Base-by-base conservation (phyloP, 1,284 basidiomycete species). In the Mycena citricolor region DNA sequence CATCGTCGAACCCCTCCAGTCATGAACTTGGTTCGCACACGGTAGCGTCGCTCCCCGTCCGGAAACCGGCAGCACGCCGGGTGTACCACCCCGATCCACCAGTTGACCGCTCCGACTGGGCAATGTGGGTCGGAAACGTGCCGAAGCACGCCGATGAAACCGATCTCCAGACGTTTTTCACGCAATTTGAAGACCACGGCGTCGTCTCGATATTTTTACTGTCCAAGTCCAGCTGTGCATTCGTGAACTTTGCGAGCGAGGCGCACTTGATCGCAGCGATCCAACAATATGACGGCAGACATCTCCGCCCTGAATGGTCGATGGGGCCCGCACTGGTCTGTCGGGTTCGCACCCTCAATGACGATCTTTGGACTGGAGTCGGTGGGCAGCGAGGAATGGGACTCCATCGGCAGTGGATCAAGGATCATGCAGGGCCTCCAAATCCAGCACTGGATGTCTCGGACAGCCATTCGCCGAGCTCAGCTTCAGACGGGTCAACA, bases 91-190 rank as follows among this genome's bases (percentile, higher is more conserved):
- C 84, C 1, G 82, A 79, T 48, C 77, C 81, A 2, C 82, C 83
- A 11, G 67, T 79, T 6, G 75, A 86, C 37, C 78, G 91, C 10
- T 92, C 90, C 17, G 90, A 94, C 52, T 94, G 86, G 86, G 94
- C 95, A 2, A 91, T 97, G 88, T 97, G 94, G 95, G 81, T 81
- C 13, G 92, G 92, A 10, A 95, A 94, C 56, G 85, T 94, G 4
- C 89, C 91, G 1, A 74, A 75, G 10, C 90, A 97, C 57, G 83
- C 91, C 5, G 85, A 82, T 0, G 80, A 93, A 49, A 86, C 93
- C 56, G 94, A 97, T 63, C 73, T 97, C 2, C 91, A 86, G 87
- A 70, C 73, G 4, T 94, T 94, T 61, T 95, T 98, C 68, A 84
- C 76, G 41, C 66, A 66, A 37, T 56, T 66, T 51, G 14, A 39